Conservation (phyloP, 129 eudicot genomes). For the Pittosporum tobira region DNA sequence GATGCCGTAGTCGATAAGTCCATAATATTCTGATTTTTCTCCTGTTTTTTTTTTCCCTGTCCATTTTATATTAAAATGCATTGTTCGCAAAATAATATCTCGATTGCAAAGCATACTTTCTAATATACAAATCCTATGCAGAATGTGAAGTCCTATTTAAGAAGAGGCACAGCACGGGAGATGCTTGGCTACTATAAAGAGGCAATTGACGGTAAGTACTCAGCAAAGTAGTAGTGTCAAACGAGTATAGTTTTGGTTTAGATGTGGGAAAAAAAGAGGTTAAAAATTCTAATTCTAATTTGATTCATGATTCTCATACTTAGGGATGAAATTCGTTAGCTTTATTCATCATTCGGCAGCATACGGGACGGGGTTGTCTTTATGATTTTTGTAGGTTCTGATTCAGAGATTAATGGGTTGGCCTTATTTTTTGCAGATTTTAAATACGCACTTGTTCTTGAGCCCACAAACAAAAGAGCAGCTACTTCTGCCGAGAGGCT, state of each 20-base stretch:
- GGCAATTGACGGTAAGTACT: slow-evolving; percentile 67
- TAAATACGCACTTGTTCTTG: slow-evolving; percentile 71
- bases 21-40: background rate
- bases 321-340: too few relatives aligned
- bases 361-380: too few relatives aligned
- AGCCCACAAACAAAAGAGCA: slow-evolving; percentile 92
- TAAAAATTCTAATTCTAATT: too few relatives aligned
- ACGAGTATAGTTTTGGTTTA: background rate
- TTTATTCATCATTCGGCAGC: too few relatives aligned
- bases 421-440: slow-evolving; percentile 52
- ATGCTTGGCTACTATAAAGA: slow-evolving; percentile 77
- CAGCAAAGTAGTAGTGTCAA: background rate
- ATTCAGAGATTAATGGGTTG: too few relatives aligned
- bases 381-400: too few relatives aligned
- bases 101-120: background rate
- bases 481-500: slow-evolving; percentile 54
- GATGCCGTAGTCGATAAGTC: too few relatives aligned
- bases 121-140: slow-evolving; percentile 17
- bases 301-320: too few relatives aligned
- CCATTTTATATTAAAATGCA: background rate
- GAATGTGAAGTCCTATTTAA: slow-evolving; percentile 78
- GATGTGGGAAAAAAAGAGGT: too few relatives aligned
- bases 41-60: background rate
- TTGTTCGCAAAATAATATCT: background rate
- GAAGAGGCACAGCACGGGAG: slow-evolving; percentile 94